phyloP scores from a whole-genome alignment of 129 eudicot species.

The Gnaphalium uliginosum region DNA sequence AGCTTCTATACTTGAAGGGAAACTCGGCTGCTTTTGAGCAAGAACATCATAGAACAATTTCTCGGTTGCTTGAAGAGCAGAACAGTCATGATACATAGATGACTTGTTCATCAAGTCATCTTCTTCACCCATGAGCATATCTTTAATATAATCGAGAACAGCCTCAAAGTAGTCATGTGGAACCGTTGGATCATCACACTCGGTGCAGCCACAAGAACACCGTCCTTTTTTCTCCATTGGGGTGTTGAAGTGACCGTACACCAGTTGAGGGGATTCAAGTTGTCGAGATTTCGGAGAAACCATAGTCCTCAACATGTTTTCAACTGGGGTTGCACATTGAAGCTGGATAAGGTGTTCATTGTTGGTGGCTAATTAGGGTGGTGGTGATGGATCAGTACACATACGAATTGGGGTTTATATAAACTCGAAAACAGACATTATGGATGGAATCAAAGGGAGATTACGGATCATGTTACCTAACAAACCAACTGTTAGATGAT shows the following conservation, averaged over 20 bases:
- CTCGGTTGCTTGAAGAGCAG: constrained; percentile 67
- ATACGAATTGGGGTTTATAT: constrained; percentile 18
- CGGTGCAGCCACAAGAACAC: constrained; percentile 38
- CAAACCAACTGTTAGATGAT: constrained; percentile 10
- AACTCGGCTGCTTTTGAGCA: constrained; percentile 28
- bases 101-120: constrained; percentile 54
- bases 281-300: constrained; percentile 21
- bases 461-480: constrained; percentile 36
- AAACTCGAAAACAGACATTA: neutral
- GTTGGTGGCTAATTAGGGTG: constrained; percentile 5
- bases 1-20: constrained; percentile 23
- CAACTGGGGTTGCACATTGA: constrained; percentile 23
- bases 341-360: constrained; percentile 37
- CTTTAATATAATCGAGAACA: constrained; percentile 43
- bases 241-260: neutral
- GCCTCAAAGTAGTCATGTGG: constrained; percentile 41
- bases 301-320: constrained; percentile 15
- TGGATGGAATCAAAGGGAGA: constrained; percentile 24
- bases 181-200: constrained; percentile 26
- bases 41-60: constrained; percentile 53
- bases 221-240: constrained; percentile 19
- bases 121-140: constrained; percentile 69
- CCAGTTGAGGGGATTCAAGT: constrained; percentile 17
- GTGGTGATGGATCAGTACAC: neutral
- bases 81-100: constrained; percentile 57